Evolutionary conservation across 345 rosid genomes (phyloP).

Genomic region (Brassica rapa): DNA sequence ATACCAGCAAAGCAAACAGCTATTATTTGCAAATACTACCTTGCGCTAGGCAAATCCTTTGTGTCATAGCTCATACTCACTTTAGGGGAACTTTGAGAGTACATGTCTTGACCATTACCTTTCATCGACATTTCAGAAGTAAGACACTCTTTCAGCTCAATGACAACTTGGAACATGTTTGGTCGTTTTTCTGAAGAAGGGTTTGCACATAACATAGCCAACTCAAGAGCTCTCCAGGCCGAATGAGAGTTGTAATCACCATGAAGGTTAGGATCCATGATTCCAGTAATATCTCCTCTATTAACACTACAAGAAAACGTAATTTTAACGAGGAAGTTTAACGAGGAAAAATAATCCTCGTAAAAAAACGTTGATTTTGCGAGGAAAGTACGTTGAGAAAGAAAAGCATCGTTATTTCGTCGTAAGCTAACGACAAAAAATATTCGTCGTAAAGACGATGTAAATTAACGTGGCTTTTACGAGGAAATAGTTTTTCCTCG

Average conservation of each 20-base stretch:
- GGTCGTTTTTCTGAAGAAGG: conserved; percentile 40
- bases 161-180: conserved; percentile 41
- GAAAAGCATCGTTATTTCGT: no score
- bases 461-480: no score
- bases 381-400: no score
- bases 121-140: conserved; percentile 7
- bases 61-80: not conserved
- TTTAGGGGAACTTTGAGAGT: not conserved
- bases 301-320: not conserved
- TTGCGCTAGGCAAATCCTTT: conserved; percentile 1
- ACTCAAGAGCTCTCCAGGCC: conserved; percentile 46
- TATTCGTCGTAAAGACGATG: no score
- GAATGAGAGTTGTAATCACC: conserved; percentile 39
- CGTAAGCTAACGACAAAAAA: no score
- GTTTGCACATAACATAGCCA: conserved; percentile 49
- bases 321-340: no score
- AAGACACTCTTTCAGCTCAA: conserved; percentile 42
- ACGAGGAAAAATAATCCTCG: no score
- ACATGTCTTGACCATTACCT: conserved; percentile 12
- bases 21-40: conserved; percentile 3
- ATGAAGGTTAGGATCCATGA: conserved; percentile 47
- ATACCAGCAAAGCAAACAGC: not conserved
- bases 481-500: no score
- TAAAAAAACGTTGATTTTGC: no score
- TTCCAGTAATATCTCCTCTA: conserved; percentile 20